Evolutionary conservation across 768 basidiomycete genomes (phyloP), one percentile per base, ranked within the genome.

Genomic region (Amanita jacksonii): DNA sequence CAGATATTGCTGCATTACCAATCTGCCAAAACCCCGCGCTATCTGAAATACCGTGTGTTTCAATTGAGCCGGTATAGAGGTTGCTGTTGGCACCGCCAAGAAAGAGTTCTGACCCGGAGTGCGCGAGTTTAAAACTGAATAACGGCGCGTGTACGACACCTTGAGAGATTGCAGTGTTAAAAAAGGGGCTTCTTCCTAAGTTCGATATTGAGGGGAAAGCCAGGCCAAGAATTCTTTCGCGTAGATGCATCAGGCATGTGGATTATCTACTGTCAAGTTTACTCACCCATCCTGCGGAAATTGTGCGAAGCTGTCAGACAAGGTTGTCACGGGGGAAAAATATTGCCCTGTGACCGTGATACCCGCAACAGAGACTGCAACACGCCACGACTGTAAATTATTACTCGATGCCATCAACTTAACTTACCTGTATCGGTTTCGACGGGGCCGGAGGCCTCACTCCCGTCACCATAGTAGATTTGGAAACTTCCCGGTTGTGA

Each of bases 41-140:
- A 18, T 47, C 50, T 36, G 57, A 62, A 8, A 53, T 52, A 6
- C 45, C 43, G 45, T 53, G 46, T 45, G 60, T 73, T 22, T 64
- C 66, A 47, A 72, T 51, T 7, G 57, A 51, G 12, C 67, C 68
- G 16, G 67, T 66, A 59, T 69, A 79, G 47, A 66, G 55, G n/a
- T 49, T 50, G 6, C 53, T 44, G 54, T 81, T 67, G 8, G 64
- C 62, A 20, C 73, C 77, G 10, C 77, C 77, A 36, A 81, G 56
- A 47, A 59, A 69, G 16, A 81, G 66, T 56, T 76, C 73, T 19
- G 69, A 65, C 25, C 58, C 62, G 16, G 58, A 57, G 23, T 57
- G 20, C 12, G 66, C 54, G 40, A 77, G 62, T 38, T 68, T 65
- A 52, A 77, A 66, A 18, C 65, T 63, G 49, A 77, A 76, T 34